Evolutionary conservation across 108 stramenopile genomes (phyloP).

Genomic region (Parietichytrium sp.): DNA sequence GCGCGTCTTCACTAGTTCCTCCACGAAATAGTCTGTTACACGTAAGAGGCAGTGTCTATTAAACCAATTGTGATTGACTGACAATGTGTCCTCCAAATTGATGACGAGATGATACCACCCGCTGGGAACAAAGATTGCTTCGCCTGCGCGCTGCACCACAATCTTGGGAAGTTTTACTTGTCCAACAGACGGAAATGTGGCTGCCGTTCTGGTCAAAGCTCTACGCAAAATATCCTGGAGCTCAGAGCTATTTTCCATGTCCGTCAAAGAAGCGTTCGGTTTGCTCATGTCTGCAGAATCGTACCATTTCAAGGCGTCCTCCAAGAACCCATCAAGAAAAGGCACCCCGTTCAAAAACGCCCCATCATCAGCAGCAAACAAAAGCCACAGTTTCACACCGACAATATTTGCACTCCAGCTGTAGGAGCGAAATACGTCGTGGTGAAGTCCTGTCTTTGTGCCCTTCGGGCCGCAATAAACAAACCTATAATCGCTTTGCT

Average conservation of each 20-base stretch:
- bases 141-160: constrained; percentile 69
- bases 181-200: too few relatives aligned
- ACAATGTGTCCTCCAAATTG: constrained; percentile 73
- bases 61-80: constrained; percentile 19
- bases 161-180: constrained; percentile 39
- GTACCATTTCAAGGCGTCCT: too few relatives aligned
- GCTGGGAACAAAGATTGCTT: constrained; percentile 76
- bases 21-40: not conserved
- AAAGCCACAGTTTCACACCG: constrained; percentile 77
- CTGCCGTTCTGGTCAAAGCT: too few relatives aligned
- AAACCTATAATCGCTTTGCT: constrained; percentile 75
- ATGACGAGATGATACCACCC: constrained; percentile 76
- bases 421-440: constrained; percentile 79
- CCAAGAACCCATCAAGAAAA: too few relatives aligned
- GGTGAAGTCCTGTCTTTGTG: constrained; percentile 69
- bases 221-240: too few relatives aligned
- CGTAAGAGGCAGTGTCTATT: not conserved
- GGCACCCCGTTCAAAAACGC: too few relatives aligned
- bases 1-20: not conserved
- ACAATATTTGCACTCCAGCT: constrained; percentile 80
- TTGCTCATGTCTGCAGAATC: too few relatives aligned
- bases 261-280: too few relatives aligned
- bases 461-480: constrained; percentile 76
- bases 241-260: too few relatives aligned
- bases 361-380: constrained; percentile 41